phyloP scores from a whole-genome alignment of 768 basidiomycete genomes.

The Crucibulum laeve region DNA sequence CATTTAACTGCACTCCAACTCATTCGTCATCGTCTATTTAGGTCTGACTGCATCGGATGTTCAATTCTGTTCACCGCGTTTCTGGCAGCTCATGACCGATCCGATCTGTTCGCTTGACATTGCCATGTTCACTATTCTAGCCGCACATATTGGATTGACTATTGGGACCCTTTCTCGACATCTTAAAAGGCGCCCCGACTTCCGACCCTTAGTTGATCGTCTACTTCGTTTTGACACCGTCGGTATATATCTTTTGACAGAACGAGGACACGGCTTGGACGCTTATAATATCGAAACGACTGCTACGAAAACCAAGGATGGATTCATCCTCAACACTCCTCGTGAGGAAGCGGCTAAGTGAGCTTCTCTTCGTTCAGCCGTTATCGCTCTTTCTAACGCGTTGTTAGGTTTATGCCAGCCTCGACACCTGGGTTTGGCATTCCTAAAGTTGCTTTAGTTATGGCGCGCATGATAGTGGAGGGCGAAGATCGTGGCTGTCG shows the following conservation, averaged over 20 bases:
- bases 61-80: slow-evolving; percentile 40
- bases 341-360: slow-evolving; percentile 58
- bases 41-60: slow-evolving; percentile 43
- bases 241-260: slow-evolving; percentile 49
- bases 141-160: slow-evolving; percentile 46
- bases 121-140: slow-evolving; percentile 50
- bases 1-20: slow-evolving; percentile 4
- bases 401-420: slow-evolving; percentile 52
- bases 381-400: slow-evolving; percentile 6
- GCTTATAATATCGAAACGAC: slow-evolving; percentile 61
- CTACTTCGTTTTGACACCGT: slow-evolving; percentile 50
- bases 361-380: slow-evolving; percentile 9
- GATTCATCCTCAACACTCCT: slow-evolving; percentile 53
- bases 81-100: slow-evolving; percentile 52
- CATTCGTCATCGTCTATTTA: slow-evolving; percentile 11
- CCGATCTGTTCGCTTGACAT: slow-evolving; percentile 47
- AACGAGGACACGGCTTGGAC: slow-evolving; percentile 58
- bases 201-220: slow-evolving; percentile 41
- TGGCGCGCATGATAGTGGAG: slow-evolving; percentile 51
- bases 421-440: slow-evolving; percentile 49
- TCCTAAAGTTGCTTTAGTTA: slow-evolving; percentile 52
- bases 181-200: slow-evolving; percentile 42
- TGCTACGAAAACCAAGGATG: slow-evolving; percentile 43
- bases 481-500: slow-evolving; percentile 46
- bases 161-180: slow-evolving; percentile 53